A percentile compares a stretch with the other conserved stretches of the same genome.
phyloP scores from a whole-genome alignment of 179 eudicot species.

The Drosera spatulata region DNA sequence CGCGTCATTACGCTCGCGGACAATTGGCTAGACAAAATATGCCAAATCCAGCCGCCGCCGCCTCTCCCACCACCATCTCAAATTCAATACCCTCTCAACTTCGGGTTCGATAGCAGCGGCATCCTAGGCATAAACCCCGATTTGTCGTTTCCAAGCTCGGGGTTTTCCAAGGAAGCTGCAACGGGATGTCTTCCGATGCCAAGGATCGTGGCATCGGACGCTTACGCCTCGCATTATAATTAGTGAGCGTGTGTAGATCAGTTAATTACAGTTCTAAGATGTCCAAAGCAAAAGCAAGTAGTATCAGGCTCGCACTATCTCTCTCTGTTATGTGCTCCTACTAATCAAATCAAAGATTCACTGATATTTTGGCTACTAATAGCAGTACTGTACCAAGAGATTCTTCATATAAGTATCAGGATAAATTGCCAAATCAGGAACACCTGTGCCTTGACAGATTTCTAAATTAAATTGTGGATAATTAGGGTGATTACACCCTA shows the following conservation, averaged over 20 bases:
- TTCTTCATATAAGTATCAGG: too few relatives aligned
- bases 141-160: neutral
- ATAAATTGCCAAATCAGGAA: too few relatives aligned
- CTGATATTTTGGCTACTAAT: too few relatives aligned
- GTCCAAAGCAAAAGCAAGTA: neutral
- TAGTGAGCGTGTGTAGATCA: neutral
- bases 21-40: constrained; percentile 5
- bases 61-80: neutral
- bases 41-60: neutral
- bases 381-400: too few relatives aligned
- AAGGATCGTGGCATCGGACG: neutral
- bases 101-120: constrained; percentile 7
- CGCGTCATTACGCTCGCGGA: neutral
- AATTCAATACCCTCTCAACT: constrained; percentile 1
- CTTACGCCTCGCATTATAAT: neutral
- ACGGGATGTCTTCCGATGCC: neutral
- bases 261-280: neutral
- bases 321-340: too few relatives aligned
- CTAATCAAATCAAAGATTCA: too few relatives aligned
- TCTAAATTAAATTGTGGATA: too few relatives aligned
- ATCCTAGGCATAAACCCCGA: neutral
- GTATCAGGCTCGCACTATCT: too few relatives aligned
- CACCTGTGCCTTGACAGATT: too few relatives aligned
- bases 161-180: neutral
- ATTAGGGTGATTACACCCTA: too few relatives aligned